A percentile compares a stretch with the other conserved stretches of the same genome.
phyloP scores from a whole-genome alignment of 805 yeast genomes.

The Saccharomycopsis olivae region DNA sequence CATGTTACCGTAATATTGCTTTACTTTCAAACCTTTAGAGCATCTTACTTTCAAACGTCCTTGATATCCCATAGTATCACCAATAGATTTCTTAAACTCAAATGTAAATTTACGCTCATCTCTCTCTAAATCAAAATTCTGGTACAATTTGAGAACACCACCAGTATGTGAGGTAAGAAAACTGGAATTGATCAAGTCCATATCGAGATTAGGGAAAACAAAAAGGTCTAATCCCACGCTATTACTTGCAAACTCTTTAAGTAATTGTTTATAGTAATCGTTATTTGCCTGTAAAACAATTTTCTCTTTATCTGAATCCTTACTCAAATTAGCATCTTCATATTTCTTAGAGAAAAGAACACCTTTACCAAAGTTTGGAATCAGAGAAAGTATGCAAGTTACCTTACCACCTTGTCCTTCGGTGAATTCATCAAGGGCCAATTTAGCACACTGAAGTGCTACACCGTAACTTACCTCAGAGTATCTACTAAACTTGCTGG shows the following conservation, averaged over 20 bases:
- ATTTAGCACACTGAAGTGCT: slow-evolving; percentile 59
- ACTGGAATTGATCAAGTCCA: slow-evolving; percentile 69
- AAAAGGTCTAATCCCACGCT: slow-evolving; percentile 73
- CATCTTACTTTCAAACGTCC: slow-evolving; percentile 78
- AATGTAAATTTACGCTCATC: slow-evolving; percentile 61
- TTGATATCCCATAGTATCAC: slow-evolving; percentile 56
- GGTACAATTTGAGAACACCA: slow-evolving; percentile 57
- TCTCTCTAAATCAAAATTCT: slow-evolving; percentile 52
- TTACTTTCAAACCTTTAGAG: slow-evolving; percentile 77
- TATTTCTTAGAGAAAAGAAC: slow-evolving; percentile 53
- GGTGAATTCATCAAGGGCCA: slow-evolving; percentile 42
- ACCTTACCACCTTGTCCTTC: slow-evolving; percentile 75
- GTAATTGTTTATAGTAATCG: slow-evolving; percentile 50
- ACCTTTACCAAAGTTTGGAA: slow-evolving; percentile 86
- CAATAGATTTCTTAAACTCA: slow-evolving; percentile 44
- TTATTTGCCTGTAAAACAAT: slow-evolving; percentile 48
- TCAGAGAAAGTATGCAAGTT: slow-evolving; percentile 48
- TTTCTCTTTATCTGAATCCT: slow-evolving; percentile 28
- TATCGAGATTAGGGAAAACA: slow-evolving; percentile 50
- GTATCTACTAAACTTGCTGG: slow-evolving; percentile 29
- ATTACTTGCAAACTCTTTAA: slow-evolving; percentile 40
- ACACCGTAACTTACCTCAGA: slow-evolving; percentile 68
- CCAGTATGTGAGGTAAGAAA: slow-evolving; percentile 56
- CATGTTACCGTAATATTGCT: slow-evolving; percentile 59
- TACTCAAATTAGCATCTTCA: slow-evolving; percentile 5